Base-by-base conservation (phyloP, 176 grass and related monocot genomes). In the Zizania latifolia region DNA sequence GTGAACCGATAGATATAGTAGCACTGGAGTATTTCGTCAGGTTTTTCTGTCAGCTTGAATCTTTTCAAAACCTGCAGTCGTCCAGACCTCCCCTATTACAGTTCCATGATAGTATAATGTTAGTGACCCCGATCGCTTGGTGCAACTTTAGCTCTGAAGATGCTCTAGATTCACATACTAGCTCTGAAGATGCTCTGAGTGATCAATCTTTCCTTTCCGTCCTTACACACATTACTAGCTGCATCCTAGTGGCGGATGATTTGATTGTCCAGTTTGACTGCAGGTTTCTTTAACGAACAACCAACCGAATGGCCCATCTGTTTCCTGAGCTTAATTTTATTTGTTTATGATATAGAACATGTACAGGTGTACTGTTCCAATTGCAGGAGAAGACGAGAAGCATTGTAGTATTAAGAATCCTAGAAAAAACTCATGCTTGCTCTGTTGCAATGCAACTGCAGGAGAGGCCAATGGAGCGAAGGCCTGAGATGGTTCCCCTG, bases 381-480 rank as follows among this genome's bases (percentile, higher is more conserved):
- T n/a, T 10, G 48, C n/a, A 22, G 19, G 48, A 53, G 48, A n/a
- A n/a, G n/a, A n/a, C n/a, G n/a, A n/a, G n/a, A 53, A 22, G 48
- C 17, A 53, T 22, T 51, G 6, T 53, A 53, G 48, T n/a, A 22
- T 53, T 53, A 53, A 53, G n/a, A 58, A 70, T 17, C 36, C 53
- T 8, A 54, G 19, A 37, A 0, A 65, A 36, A n/a, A 19, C 31
- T 54, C 11, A 58, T 54, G 22, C 3, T 57, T 71, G 55, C 26
- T 6, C 6, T 16, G 68, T 51, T 53, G 11, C 64, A 12, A 44
- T 53, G 8, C 58, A 16, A 44, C 16, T 83, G 74, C 89, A 99
- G 96, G 87, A 88, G 84, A 88, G 86, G 74, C 81, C 78, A 7
- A 62, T 30, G 62, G 86, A 87, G 77, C 74, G 68, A 65, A 88